Base-by-base conservation (phyloP, 495 filamentous ascomycete genomes). In the Neurospora tetraspora region DNA sequence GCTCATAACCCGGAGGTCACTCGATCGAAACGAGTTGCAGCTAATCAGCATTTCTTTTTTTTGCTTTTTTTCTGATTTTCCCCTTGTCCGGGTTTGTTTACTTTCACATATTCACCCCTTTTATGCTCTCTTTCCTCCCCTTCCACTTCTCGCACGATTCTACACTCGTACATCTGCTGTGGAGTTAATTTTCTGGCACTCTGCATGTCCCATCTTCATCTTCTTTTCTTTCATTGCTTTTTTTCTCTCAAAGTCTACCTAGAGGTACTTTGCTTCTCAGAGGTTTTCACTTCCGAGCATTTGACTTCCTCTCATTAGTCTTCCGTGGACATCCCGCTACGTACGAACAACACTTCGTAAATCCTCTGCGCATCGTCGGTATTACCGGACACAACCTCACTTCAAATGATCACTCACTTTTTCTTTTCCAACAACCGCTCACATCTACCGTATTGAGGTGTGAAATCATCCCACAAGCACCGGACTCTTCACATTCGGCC, bases 1-100 rank as follows among this genome's bases (percentile, higher is more conserved):
- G 74, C 74, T 75, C 72, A 75, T 75, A 75, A 75, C 74, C 74
- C 74, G 74, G 74, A 75, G 74, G 74, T 73, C 74, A 70, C 69
- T 73, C 69, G 74, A 75, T 75, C 74, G 74, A 75, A 75, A 75
- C 74, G 69, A 73, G 69, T 70, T 61, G 72, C 74, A 73, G 74
- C 74, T 75, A 75, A n/a, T 72, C 3, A 71, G 4, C 42, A 39
- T 31, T 53, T 39, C 47, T 73, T 61, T 74, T 73, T 39, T 40
- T 45, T 18, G 3, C 43, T 37, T 65, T 73, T 61, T 23, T 42
- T 16, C 2, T 9, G 9, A 9, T 43, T 45, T 16, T 47, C 6
- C 9, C 14, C 12, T 61, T 3, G 3, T 27, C 20, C 10, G 45
- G 20, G 45, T 27, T 53, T 34, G 27, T 34, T 61, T 61, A 61